These are phyloP conservation scores for Canavalia gladiata DNA, from an alignment of 306 rosid species.

Conservation along the genomic window DNA sequence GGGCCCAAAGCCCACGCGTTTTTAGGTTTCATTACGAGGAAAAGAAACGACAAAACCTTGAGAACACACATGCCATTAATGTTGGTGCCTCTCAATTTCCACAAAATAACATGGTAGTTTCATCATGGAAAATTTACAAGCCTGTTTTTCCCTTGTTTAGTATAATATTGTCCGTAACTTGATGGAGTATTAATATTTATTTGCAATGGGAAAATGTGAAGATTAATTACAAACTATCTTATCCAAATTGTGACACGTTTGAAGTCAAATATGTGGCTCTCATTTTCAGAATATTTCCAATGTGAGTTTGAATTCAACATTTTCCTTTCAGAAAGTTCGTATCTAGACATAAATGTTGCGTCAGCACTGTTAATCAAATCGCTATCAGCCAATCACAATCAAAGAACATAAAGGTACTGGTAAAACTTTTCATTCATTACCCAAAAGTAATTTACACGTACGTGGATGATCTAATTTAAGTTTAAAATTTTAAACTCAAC, in stretches of 20 bases:
- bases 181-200: neutral
- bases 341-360: neutral
- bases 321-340: neutral
- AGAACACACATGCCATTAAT: neutral
- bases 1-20: slow-evolving; percentile 18
- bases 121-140: slow-evolving; percentile 43
- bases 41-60: neutral
- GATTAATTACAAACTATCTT: neutral
- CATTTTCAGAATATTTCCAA: neutral
- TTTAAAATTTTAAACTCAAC: neutral
- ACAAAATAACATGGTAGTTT: slow-evolving; percentile 43
- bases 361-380: neutral
- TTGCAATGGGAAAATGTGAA: neutral
- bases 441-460: neutral
- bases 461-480: neutral
- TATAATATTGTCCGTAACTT: neutral
- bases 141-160: neutral
- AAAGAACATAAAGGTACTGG: neutral
- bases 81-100: slow-evolving; percentile 36
- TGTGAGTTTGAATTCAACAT: neutral
- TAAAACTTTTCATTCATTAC: neutral
- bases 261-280: neutral
- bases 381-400: neutral
- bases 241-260: neutral
- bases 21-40: neutral